phyloP scores from a whole-genome alignment of 2,329 filamentous ascomycete species.

The Scopulariopsis brevicaulis region DNA sequence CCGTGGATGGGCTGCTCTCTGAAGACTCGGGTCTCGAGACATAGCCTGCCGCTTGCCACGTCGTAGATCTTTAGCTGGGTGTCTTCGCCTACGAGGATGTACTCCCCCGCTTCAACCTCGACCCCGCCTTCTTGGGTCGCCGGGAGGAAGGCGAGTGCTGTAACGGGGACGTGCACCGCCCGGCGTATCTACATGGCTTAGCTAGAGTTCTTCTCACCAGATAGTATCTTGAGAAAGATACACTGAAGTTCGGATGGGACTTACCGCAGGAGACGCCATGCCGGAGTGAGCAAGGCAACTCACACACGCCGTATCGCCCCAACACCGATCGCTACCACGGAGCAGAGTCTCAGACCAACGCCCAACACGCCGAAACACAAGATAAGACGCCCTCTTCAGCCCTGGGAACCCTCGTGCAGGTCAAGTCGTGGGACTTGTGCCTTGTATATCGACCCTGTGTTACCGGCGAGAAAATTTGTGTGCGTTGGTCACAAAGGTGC shows the following conservation, averaged over 20 bases:
- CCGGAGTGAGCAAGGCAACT: not conserved
- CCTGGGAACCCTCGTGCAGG: not conserved
- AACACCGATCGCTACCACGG: not conserved
- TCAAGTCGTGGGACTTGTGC: not conserved
- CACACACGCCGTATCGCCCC: not conserved
- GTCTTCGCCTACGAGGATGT: conserved; percentile 50
- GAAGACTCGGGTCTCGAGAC: conserved; percentile 44
- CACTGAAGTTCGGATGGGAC: not conserved
- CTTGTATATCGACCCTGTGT: not conserved
- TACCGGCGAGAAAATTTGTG: not conserved
- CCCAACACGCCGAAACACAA: not conserved
- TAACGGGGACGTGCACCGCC: conserved; percentile 34
- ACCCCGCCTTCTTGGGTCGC: conserved; percentile 2
- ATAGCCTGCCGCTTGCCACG: conserved; percentile 18
- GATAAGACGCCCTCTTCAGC: not conserved
- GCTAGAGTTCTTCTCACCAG: not conserved
- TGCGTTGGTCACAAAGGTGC: not conserved
- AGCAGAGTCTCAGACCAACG: not conserved
- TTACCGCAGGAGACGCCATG: not conserved
- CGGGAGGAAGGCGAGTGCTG: conserved; percentile 43
- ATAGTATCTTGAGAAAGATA: not conserved
- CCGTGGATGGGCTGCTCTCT: conserved; percentile 63
- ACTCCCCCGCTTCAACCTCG: conserved; percentile 13
- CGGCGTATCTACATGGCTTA: not conserved
- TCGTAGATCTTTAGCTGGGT: conserved; percentile 44